Percentiles rank a stretch among this genome's conserved stretches.
phyloP scores from a whole-genome alignment of 805 yeast genomes.

The Candida patagonica region DNA sequence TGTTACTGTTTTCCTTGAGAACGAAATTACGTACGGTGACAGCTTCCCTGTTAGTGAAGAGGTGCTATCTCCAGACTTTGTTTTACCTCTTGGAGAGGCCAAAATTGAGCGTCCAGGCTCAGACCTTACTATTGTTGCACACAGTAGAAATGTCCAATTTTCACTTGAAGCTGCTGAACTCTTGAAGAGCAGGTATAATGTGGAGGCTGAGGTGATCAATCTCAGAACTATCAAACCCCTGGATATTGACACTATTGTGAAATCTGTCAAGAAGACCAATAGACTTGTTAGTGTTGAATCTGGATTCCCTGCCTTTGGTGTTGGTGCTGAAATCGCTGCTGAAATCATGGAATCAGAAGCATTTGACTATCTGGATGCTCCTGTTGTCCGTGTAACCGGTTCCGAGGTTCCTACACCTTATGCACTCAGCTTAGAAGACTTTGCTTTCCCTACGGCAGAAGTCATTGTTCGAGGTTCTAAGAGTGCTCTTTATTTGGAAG shows the following conservation, averaged over 20 bases:
- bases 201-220: constrained; percentile 88
- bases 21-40: constrained; percentile 92
- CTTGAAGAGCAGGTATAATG: constrained; percentile 75
- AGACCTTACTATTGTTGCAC: constrained; percentile 82
- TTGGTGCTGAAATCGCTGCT: constrained; percentile 96
- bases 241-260: constrained; percentile 77
- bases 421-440: constrained; percentile 90
- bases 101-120: constrained; percentile 90
- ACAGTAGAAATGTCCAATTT: constrained; percentile 82
- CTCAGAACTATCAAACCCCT: constrained; percentile 95
- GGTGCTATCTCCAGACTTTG: constrained; percentile 78
- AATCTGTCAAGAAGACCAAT: constrained; percentile 91
- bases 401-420: constrained; percentile 99
- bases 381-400: constrained; percentile 97
- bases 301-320: constrained; percentile 97
- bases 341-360: constrained; percentile 98
- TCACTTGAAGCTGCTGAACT: constrained; percentile 84
- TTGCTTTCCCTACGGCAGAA: constrained; percentile 96
- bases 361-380: constrained; percentile 96
- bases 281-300: constrained; percentile 94
- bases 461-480: constrained; percentile 67
- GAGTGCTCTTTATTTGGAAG: constrained; percentile 32
- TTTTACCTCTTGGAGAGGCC: constrained; percentile 90
- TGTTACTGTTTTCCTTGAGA: constrained; percentile 92
- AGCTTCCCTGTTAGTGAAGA: constrained; percentile 84